phyloP scores from a whole-genome alignment of 2,329 filamentous ascomycete genomes.

The Septoria linicola region DNA sequence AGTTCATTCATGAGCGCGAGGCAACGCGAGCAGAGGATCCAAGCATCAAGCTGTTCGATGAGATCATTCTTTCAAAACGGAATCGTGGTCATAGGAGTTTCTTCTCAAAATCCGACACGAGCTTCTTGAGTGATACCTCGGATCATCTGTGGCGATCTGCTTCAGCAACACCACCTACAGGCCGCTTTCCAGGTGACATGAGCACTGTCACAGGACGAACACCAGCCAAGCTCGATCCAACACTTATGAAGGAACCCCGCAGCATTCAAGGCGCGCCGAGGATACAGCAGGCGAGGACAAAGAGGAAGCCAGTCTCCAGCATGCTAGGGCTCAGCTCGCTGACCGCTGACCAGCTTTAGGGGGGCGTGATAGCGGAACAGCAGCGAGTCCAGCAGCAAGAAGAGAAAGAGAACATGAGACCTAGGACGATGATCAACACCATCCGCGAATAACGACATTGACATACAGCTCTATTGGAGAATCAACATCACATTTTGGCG shows the following conservation, averaged over 20 bases:
- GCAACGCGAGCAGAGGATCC: constrained; percentile 59
- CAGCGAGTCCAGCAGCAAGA: constrained; percentile 8
- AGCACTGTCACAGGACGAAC: constrained; percentile 60
- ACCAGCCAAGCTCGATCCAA: constrained; percentile 79
- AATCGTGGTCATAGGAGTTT: constrained; percentile 66
- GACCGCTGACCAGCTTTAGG: constrained; percentile 26
- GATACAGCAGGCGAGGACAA: constrained; percentile 51
- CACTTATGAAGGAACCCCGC: constrained; percentile 87
- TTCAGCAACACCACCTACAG: constrained; percentile 56
- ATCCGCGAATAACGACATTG: constrained; percentile 6
- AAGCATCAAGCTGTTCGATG: constrained; percentile 74
- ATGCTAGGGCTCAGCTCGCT: constrained; percentile 36
- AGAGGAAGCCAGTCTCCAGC: constrained; percentile 50
- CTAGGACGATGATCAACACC: background rate
- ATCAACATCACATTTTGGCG: background rate
- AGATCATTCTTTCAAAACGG: constrained; percentile 77
- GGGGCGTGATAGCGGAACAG: constrained; percentile 13
- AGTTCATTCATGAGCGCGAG: constrained; percentile 82
- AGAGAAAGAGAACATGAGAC: constrained; percentile 4
- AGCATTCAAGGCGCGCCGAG: constrained; percentile 84
- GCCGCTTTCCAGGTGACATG: constrained; percentile 58
- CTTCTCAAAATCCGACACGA: constrained; percentile 59
- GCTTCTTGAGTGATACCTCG: constrained; percentile 68
- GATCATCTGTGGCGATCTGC: constrained; percentile 78
- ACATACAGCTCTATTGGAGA: background rate